phyloP scores from a whole-genome alignment of 192 early-diverging fungal species.

The Backusella sp. region DNA sequence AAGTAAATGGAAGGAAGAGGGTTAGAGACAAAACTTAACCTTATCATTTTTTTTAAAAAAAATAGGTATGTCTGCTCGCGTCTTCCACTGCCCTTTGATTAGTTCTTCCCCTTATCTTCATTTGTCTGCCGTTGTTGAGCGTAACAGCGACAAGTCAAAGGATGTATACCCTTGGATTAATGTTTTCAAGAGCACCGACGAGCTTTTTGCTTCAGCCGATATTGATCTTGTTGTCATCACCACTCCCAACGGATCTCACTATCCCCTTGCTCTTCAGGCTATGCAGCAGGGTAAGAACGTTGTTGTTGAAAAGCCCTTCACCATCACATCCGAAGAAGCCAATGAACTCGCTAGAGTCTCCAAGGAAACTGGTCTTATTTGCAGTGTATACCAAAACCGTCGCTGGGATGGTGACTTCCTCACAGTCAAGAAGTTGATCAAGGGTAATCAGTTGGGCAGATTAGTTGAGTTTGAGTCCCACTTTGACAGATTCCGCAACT shows the following conservation, averaged over 20 bases:
- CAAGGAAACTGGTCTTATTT: constrained; percentile 52
- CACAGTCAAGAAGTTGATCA: constrained; percentile 63
- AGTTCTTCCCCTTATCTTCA: constrained; percentile 47
- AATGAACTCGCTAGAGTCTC: constrained; percentile 55
- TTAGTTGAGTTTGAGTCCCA: constrained; percentile 72
- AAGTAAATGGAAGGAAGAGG: constrained; percentile 36
- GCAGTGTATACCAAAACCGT: constrained; percentile 77
- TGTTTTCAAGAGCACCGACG: constrained; percentile 47
- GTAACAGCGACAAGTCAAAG: constrained; percentile 43
- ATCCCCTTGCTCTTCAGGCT: constrained; percentile 50
- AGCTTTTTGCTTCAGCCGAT: constrained; percentile 49
- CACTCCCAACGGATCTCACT: constrained; percentile 69
- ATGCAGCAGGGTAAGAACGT: constrained; percentile 68
- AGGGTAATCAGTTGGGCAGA: constrained; percentile 53
- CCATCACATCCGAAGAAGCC: constrained; percentile 61
- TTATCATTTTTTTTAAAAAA: no score
- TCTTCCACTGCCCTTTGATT: constrained; percentile 67
- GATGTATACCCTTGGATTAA: constrained; percentile 49
- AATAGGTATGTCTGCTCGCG: constrained; percentile 38
- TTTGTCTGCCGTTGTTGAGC: constrained; percentile 56
- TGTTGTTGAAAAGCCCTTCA: constrained; percentile 79
- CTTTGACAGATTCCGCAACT: constrained; percentile 73
- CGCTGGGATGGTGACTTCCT: constrained; percentile 84
- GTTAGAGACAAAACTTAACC: neutral
- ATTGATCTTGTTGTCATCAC: constrained; percentile 76